Percentiles rank a stretch among this genome's conserved stretches.
Conservation (phyloP, 164 flowering plant genomes). For the Stephania yunnanensis region DNA sequence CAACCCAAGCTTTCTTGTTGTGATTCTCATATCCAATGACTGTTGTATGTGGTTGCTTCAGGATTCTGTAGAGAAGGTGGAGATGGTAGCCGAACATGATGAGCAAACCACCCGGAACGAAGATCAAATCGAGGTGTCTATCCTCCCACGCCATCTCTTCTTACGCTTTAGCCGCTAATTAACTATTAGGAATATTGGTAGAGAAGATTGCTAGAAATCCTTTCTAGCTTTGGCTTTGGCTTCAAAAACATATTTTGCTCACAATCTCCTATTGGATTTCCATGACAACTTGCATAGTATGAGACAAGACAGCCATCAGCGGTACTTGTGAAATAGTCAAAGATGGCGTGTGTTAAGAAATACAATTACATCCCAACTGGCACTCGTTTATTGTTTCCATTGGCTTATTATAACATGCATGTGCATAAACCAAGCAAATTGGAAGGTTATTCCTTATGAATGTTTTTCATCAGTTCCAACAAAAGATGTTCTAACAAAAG, state of each 20-base stretch:
- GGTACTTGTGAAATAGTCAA: too few species aligned
- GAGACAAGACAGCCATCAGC: too few species aligned
- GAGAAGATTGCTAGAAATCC: background rate
- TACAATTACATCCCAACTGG: too few species aligned
- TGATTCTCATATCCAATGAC: constrained; percentile 66
- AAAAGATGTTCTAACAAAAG: too few species aligned
- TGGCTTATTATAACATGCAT: too few species aligned
- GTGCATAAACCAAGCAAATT: too few species aligned
- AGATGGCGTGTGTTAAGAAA: too few species aligned
- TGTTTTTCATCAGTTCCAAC: too few species aligned
- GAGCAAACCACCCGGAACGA: constrained; percentile 55
- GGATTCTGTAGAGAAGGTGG: constrained; percentile 46
- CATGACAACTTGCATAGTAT: too few species aligned
- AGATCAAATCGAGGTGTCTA: constrained; percentile 44
- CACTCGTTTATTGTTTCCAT: too few species aligned
- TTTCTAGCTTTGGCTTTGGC: background rate
- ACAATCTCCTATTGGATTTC: background rate
- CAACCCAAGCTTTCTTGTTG: constrained; percentile 56
- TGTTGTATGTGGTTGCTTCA: constrained; percentile 35
- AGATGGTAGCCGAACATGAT: constrained; percentile 59
- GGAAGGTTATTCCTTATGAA: too few species aligned
- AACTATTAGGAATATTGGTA: background rate
- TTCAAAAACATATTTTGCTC: background rate
- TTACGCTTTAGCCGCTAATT: background rate
- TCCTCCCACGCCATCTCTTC: constrained; percentile 30